Evolutionary conservation across 352 stramenopile genomes (phyloP).

Genomic region (Pythium sp.): DNA sequence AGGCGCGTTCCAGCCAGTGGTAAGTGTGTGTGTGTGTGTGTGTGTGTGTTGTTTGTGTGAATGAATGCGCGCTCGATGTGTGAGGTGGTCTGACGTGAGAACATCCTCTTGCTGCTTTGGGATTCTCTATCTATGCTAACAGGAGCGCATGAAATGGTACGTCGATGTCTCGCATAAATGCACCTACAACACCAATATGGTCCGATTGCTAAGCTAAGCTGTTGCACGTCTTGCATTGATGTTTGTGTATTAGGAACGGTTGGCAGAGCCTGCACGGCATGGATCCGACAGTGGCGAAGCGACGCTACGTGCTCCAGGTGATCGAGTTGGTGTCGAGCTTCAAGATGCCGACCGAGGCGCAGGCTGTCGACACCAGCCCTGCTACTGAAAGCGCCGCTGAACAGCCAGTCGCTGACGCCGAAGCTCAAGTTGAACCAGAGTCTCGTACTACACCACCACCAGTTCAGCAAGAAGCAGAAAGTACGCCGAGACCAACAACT

Average conservation of each 20-base stretch:
- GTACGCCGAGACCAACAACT: neutral
- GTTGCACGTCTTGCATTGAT: neutral
- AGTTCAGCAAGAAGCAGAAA: neutral
- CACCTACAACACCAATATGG: neutral
- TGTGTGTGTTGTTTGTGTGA: neutral
- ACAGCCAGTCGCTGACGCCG: neutral
- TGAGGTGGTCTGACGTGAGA: neutral
- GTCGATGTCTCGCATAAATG: neutral
- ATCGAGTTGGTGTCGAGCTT: conserved; percentile 48
- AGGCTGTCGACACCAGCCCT: neutral
- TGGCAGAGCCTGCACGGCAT: conserved; percentile 44
- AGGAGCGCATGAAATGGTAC: conserved; percentile 66
- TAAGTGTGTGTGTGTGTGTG: conserved; percentile 22
- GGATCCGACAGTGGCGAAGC: conserved; percentile 34
- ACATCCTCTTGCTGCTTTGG: neutral
- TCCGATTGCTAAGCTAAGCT: neutral
- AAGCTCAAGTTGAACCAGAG: neutral
- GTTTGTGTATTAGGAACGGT: conserved; percentile 37
- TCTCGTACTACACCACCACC: neutral
- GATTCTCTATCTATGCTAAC: neutral
- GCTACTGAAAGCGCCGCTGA: neutral
- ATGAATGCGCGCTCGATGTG: too few relatives aligned
- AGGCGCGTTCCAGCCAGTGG: conserved; percentile 56
- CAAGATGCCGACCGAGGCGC: conserved; percentile 27
- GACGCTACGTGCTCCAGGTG: conserved; percentile 51